A percentile compares a stretch with the other conserved stretches of the same genome.
Evolutionary conservation across 208 protist species (phyloP).

Genomic region (Wallacemonas sp.): DNA sequence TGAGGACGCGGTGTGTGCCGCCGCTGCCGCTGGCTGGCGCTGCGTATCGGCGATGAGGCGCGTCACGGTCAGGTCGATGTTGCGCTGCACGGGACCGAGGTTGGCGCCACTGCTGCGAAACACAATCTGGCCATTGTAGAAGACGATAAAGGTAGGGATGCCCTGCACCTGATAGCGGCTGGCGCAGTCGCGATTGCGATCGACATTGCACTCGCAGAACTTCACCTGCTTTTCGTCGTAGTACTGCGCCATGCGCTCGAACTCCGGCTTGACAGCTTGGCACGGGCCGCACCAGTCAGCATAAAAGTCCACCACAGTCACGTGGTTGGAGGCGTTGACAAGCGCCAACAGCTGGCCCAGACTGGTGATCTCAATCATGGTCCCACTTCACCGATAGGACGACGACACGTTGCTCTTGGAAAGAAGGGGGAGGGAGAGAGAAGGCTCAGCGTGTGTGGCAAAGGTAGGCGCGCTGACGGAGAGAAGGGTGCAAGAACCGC

Average conservation of each 20-base stretch:
- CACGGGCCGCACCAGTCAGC: constrained; percentile 90
- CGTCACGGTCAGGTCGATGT: constrained; percentile 37
- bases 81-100: constrained; percentile 53
- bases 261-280: constrained; percentile 67
- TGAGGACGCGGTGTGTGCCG: constrained; percentile 8
- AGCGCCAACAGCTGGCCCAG: constrained; percentile 55
- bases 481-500: not conserved
- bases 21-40: not conserved
- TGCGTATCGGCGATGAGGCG: constrained; percentile 7
- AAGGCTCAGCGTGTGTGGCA: too few species aligned
- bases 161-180: constrained; percentile 44
- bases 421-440: not conserved
- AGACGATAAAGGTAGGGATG: constrained; percentile 86
- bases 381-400: too few species aligned
- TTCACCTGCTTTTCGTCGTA: constrained; percentile 48
- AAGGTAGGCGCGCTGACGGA: too few species aligned
- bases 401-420: not conserved
- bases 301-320: constrained; percentile 88
- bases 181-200: constrained; percentile 64
- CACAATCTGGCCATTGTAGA: constrained; percentile 40
- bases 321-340: constrained; percentile 23
- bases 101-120: constrained; percentile 41
- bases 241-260: constrained; percentile 44
- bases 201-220: constrained; percentile 84
- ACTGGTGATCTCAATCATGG: constrained; percentile 85